Conservation (phyloP, 129 eudicot species). For the Tagetes patula region DNA sequence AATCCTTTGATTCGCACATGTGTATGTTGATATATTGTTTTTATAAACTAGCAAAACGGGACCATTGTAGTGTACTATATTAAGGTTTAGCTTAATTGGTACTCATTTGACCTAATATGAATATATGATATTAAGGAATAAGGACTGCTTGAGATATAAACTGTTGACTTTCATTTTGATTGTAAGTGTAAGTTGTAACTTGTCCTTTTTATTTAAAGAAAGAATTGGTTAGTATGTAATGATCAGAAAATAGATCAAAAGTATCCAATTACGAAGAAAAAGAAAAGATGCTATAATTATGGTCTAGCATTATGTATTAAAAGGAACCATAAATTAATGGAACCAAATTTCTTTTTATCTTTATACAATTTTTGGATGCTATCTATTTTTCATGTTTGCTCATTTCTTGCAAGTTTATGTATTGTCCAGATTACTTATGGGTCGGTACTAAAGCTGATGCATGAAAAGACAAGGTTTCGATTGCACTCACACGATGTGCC, state of each 20-base stretch:
- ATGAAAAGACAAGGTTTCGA: conserved; percentile 79
- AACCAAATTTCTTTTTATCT: background rate
- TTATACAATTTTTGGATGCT: background rate
- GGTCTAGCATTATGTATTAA: background rate
- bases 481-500: conserved; percentile 99
- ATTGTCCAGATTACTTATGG: conserved; percentile 78
- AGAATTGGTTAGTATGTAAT: background rate
- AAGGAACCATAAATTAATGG: background rate
- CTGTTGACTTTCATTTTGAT: conserved; percentile 8
- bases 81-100: conserved; percentile 3
- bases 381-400: background rate
- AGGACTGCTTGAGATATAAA: conserved; percentile 7
- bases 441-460: conserved; percentile 83
- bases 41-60: conserved; percentile 1
- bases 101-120: background rate
- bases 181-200: background rate
- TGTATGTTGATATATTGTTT: background rate
- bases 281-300: background rate
- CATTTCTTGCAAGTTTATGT: background rate
- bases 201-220: background rate
- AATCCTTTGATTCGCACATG: background rate
- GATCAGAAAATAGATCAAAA: background rate
- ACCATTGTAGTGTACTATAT: background rate
- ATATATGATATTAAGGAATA: too few relatives aligned
- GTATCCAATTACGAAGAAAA: background rate